Evolutionary conservation across 352 stramenopile genomes (phyloP).

Genomic region (Pythium insidiosum): DNA sequence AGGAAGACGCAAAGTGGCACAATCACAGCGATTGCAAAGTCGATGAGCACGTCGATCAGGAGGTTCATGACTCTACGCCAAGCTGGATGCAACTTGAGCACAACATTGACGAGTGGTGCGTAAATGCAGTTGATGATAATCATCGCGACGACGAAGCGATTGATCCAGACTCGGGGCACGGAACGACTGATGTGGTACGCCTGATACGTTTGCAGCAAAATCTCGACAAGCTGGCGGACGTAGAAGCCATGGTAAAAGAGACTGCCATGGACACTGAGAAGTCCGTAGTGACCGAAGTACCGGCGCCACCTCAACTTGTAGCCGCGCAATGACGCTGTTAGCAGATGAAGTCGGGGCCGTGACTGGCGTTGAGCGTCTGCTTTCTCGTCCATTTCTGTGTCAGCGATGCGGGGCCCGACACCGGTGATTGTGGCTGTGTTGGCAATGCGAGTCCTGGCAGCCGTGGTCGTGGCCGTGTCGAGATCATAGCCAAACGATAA

Average conservation of each 20-base stretch:
- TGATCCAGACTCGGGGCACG: slow-evolving; percentile 2
- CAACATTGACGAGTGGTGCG: not conserved
- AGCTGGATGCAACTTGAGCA: not conserved
- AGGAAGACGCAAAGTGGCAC: not conserved
- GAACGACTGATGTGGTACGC: slow-evolving; percentile 7
- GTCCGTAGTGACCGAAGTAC: slow-evolving; percentile 1
- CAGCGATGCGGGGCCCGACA: too few relatives aligned
- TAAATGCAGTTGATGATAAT: slow-evolving; percentile 11
- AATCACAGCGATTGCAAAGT: slow-evolving; percentile 1
- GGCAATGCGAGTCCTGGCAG: too few relatives aligned
- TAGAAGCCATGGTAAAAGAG: slow-evolving; percentile 6
- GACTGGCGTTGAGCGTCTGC: too few relatives aligned
- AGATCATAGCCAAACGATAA: not conserved
- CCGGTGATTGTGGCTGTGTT: too few relatives aligned
- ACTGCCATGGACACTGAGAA: slow-evolving; percentile 2
- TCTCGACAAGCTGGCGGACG: slow-evolving; percentile 1
- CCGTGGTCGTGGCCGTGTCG: too few relatives aligned
- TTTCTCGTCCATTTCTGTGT: too few relatives aligned
- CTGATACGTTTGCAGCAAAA: slow-evolving; percentile 13
- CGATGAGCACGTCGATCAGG: not conserved
- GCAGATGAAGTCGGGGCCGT: too few relatives aligned
- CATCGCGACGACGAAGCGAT: slow-evolving; percentile 1
- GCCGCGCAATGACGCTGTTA: too few relatives aligned
- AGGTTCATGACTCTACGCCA: not conserved
- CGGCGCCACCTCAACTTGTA: too few relatives aligned